phyloP scores from a whole-genome alignment of 129 eudicot species.

The Glebionis coronaria region DNA sequence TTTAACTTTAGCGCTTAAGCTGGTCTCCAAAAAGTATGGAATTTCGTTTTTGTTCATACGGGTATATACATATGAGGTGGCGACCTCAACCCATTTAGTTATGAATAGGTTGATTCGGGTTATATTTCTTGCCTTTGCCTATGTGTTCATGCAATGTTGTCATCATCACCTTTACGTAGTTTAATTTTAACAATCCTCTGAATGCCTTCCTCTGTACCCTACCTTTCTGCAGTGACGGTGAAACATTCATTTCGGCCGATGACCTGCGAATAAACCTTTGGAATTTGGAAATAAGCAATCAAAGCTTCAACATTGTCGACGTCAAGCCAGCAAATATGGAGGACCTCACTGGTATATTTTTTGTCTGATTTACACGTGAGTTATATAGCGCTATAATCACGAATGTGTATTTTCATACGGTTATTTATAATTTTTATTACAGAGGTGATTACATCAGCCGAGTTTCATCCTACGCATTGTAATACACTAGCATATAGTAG shows the following conservation, averaged over 20 bases:
- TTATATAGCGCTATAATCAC: too few species aligned
- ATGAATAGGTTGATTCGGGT: too few species aligned
- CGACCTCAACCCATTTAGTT: too few species aligned
- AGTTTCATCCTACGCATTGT: conserved; percentile 95
- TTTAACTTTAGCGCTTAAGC: too few species aligned
- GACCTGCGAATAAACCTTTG: conserved; percentile 95
- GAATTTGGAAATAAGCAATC: conserved; percentile 96
- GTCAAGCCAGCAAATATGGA: conserved; percentile 92
- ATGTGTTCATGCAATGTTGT: too few species aligned
- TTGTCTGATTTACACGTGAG: background rate
- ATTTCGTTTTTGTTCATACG: too few species aligned
- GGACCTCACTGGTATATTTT: conserved; percentile 77
- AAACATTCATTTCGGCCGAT: conserved; percentile 98
- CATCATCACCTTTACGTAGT: too few species aligned
- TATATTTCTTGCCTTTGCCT: too few species aligned
- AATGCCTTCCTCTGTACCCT: conserved; percentile 16
- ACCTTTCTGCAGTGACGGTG: conserved; percentile 77
- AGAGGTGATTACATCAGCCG: conserved; percentile 99
- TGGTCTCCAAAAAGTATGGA: too few species aligned
- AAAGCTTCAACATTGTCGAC: conserved; percentile 94
- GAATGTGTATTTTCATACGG: too few species aligned
- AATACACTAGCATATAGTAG: conserved; percentile 94
- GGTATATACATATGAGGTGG: too few species aligned
- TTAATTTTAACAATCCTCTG: background rate
- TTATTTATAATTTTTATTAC: conserved; percentile 23